Evolutionary conservation across 192 early-diverging fungal species (phyloP).

Genomic region (Jimgerdemannia lactiflua): DNA sequence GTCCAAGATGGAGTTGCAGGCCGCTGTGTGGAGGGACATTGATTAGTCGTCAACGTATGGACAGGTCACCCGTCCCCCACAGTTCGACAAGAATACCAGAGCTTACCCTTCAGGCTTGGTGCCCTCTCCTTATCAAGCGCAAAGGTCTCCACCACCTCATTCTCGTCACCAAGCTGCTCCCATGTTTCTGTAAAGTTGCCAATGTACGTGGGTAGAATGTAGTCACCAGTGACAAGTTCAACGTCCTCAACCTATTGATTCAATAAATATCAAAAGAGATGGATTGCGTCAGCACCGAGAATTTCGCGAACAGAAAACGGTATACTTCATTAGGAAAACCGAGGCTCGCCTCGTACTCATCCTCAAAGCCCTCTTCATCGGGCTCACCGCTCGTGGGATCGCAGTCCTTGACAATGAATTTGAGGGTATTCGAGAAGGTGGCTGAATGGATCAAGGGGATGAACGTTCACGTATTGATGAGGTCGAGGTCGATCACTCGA

Average conservation of each 20-base stretch:
- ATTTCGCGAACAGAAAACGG: not conserved
- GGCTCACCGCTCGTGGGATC: conserved; percentile 92
- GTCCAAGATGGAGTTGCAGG: conserved; percentile 66
- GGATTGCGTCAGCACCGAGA: too few species aligned
- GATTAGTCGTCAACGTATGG: not conserved
- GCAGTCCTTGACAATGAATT: conserved; percentile 92
- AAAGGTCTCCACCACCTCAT: conserved; percentile 86
- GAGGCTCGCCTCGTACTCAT: conserved; percentile 75
- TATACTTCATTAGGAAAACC: not conserved
- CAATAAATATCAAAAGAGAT: too few species aligned
- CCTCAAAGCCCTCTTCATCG: conserved; percentile 92
- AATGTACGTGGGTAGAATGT: conserved; percentile 84
- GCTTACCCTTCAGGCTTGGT: conserved; percentile 70
- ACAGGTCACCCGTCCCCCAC: not conserved
- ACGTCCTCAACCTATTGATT: conserved; percentile 74
- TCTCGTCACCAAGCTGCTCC: conserved; percentile 70
- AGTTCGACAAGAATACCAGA: conserved; percentile 3
- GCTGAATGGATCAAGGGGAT: conserved; percentile 29
- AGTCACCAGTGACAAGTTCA: conserved; percentile 83
- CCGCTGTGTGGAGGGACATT: conserved; percentile 38
- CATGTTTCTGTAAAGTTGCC: conserved; percentile 76
- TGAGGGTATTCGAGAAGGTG: conserved; percentile 83
- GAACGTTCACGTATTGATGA: conserved; percentile 7
- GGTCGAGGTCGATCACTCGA: not conserved
- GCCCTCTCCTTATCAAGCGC: conserved; percentile 72